Evolutionary conservation across 805 yeast genomes (phyloP).

Genomic region (Lipomyces lipofer): DNA sequence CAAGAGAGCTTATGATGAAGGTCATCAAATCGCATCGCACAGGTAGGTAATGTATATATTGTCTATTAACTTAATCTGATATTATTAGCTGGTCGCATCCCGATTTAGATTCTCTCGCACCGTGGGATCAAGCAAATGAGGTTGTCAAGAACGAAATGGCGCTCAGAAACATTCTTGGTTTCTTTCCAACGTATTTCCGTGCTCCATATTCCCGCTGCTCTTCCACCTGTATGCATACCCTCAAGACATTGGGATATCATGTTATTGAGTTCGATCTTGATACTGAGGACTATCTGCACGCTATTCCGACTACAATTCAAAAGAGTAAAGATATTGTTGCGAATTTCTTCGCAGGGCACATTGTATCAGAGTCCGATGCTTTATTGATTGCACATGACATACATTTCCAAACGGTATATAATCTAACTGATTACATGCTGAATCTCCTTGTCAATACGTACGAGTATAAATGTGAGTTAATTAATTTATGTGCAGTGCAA

Average conservation of each 20-base stretch:
- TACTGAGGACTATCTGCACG: slow-evolving; percentile 22
- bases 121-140: slow-evolving; percentile 11
- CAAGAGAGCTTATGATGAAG: slow-evolving; percentile 7
- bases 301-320: slow-evolving; percentile 6
- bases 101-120: slow-evolving; percentile 1
- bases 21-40: slow-evolving; percentile 28
- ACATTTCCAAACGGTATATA: slow-evolving; percentile 24
- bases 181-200: slow-evolving; percentile 22
- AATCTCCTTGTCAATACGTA: slow-evolving; percentile 1
- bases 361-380: slow-evolving; percentile 3
- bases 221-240: slow-evolving; percentile 9
- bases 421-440: slow-evolving; percentile 17
- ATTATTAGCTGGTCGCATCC: slow-evolving; percentile 23
- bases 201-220: slow-evolving; percentile 23
- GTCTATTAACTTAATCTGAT: background rate
- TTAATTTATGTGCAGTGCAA: background rate
- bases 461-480: slow-evolving; percentile 1
- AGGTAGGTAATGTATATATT: no score
- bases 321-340: slow-evolving; percentile 16
- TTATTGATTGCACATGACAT: slow-evolving; percentile 20
- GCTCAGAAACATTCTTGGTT: slow-evolving; percentile 17
- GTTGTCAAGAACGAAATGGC: slow-evolving; percentile 25
- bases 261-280: slow-evolving; percentile 23
- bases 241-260: slow-evolving; percentile 22
- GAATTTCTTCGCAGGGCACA: background rate